Evolutionary conservation across 768 basidiomycete genomes (phyloP), one percentile per base, ranked within the genome.

Genomic region (Kwoniella botswanensis): DNA sequence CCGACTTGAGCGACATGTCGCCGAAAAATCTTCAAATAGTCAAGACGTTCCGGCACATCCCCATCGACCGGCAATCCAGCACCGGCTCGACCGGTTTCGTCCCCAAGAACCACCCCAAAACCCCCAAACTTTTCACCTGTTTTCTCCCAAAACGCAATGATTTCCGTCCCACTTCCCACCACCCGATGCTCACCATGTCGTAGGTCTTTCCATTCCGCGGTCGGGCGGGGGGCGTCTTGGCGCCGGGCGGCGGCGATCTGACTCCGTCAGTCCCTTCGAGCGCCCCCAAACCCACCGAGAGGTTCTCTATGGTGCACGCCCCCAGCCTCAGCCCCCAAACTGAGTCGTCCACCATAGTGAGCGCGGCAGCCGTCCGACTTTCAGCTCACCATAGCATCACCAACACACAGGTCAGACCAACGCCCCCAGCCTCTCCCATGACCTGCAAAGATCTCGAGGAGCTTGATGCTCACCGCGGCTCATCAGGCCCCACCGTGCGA

Each of bases 261-360:
- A n/a, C n/a, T n/a, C n/a, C 58, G 35, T 13, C 29, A 60, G 24
- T 13, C 15, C 15, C 58, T 15, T 12, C 58, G 58, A 22, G 18
- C 58, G 58, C 56, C 41, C 41, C 58, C 58, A 29, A 22, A 60
- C 10, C 58, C 58, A 15, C n/a, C n/a, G n/a, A 6, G 41, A 5
- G 9, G 10, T 35, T 43, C 41, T 22, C 41, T 42, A 43, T 42
- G 35, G 41, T 41, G 29, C 29, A 35, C 56, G 15, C 58, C 58
- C 58, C 58, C 58, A 60, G 35, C n/a, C n/a, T n/a, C n/a, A n/a
- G n/a, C 58, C 59, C 42, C 26, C 26, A 26, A 26, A 26, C 26
- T 29, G 42, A n/a, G 35, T 35, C 53, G n/a, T 11, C 3, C 53
- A 55, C 53, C n/a, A 55, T 55, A 18, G n/a, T 2, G 15, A 24